These are phyloP conservation scores for Pinus taeda DNA, from an alignment of 75 land plant genomes.

Conservation along the genomic window DNA sequence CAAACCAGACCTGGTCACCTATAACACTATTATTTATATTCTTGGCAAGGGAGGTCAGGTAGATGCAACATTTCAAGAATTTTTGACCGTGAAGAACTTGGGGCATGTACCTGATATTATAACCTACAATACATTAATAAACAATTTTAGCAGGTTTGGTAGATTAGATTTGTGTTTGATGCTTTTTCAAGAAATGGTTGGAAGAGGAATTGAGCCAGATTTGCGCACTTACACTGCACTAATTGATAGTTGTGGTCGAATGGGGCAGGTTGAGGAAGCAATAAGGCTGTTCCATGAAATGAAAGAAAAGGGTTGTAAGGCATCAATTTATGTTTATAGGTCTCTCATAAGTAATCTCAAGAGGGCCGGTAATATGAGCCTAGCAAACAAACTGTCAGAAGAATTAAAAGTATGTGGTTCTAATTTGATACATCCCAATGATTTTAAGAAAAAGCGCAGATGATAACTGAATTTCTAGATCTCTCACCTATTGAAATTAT, in stretches of 20 bases:
- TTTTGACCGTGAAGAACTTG: constrained; percentile 40
- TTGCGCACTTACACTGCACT: constrained; percentile 54
- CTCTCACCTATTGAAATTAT: neutral
- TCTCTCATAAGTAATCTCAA: constrained; percentile 32
- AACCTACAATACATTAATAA: constrained; percentile 60
- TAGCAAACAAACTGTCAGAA: constrained; percentile 23
- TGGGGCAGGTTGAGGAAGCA: constrained; percentile 46
- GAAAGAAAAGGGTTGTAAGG: constrained; percentile 33
- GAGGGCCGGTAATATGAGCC: constrained; percentile 41
- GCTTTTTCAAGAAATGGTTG: constrained; percentile 42
- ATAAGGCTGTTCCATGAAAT: constrained; percentile 54
- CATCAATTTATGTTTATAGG: constrained; percentile 40
- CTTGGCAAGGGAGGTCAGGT: constrained; percentile 44
- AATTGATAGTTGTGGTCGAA: constrained; percentile 55
- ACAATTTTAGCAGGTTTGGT: constrained; percentile 37
- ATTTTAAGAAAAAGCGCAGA: constrained; percentile 31
- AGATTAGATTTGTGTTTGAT: constrained; percentile 37
- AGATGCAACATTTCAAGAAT: constrained; percentile 37
- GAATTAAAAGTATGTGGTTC: constrained; percentile 44
- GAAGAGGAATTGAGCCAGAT: constrained; percentile 48
- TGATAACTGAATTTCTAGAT: neutral
- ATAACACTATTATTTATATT: constrained; percentile 43
- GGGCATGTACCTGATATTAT: constrained; percentile 43
- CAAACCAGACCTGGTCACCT: constrained; percentile 37
- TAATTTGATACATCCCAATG: constrained; percentile 35